Evolutionary conservation across 129 eudicot genomes (phyloP), one percentile per base, ranked within the genome.

Genomic region (Flaveria sonorensis): DNA sequence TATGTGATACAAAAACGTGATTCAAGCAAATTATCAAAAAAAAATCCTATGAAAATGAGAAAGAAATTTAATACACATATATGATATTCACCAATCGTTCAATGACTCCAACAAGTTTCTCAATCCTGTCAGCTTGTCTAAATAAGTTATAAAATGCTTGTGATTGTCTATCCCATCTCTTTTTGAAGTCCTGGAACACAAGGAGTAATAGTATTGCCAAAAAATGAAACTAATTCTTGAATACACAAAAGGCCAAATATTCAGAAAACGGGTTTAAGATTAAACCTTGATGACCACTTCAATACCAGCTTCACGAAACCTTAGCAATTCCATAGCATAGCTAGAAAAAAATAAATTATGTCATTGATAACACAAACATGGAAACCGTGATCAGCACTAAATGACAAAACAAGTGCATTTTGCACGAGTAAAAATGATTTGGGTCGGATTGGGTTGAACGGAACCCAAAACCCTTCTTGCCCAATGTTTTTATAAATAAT

Each of bases 81-180:
- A 80, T 28, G 48, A 73, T 78, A 53, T 42, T 13, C 86, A 91
- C 99, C 99, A 94, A 75, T 79, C 96, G 93, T 78, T 94, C 88
- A 64, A 94, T 91, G 71, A 89, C 84, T 69, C 75, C 86, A 74
- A 91, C 92, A 68, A 94, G 97, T 86, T 83, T 94, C 68, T 89
- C 99, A 59, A 94, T 87, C 84, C 99, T 87, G 83, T 94, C 97
- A 13, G 99, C 97, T 87, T 94, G 99, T 80, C 99, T 87, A 76
- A 94, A 94, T 80, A 94, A 86, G 85, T 94, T 94, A 78, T 84
- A 94, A 52, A 94, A 77, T 39, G 99, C 96, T 28, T 81, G 96
- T 55, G 96, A 86, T 77, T 94, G 99, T 72, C 96, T 83, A 10
- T 94, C 97, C 97, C 90, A 94, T 91, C 96, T 94, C 81, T 86